Percentiles rank a stretch among this genome's conserved stretches.
These are phyloP conservation scores for Sequoiadendron giganteum DNA, from an alignment of 75 land plant genomes.

Conservation along the genomic window DNA sequence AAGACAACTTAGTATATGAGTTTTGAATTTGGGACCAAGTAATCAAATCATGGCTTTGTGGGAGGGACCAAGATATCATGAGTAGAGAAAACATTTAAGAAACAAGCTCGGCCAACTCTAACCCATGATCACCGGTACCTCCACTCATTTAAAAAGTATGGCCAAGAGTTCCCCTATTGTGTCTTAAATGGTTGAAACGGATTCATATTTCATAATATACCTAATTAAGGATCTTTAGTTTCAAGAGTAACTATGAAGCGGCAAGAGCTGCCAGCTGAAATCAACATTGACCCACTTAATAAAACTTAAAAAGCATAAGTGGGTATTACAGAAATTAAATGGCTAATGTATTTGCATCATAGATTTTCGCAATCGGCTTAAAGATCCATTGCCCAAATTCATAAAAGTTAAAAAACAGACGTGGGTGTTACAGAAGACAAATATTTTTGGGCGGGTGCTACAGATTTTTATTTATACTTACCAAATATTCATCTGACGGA, in stretches of 20 bases:
- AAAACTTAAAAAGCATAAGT: neutral
- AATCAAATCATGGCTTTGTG: neutral
- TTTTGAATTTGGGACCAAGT: neutral
- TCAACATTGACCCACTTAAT: neutral
- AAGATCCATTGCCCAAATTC: neutral
- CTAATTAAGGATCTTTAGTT: neutral
- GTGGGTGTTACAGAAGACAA: neutral
- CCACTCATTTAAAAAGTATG: neutral
- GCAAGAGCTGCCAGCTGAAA: neutral
- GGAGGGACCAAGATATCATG: neutral
- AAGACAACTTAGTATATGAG: neutral
- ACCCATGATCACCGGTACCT: neutral
- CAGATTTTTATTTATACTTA: slow-evolving; percentile 20
- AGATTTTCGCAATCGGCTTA: neutral
- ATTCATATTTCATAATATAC: neutral
- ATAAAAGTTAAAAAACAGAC: neutral
- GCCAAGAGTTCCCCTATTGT: neutral
- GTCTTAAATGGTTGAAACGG: neutral
- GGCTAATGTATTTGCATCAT: neutral
- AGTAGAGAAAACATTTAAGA: neutral
- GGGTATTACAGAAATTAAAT: neutral
- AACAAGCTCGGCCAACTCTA: neutral
- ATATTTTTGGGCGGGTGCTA: neutral
- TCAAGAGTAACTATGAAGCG: neutral
- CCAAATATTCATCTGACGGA: slow-evolving; percentile 88